Percentiles rank a stretch among this genome's conserved stretches.
Conservation (phyloP, 352 stramenopile species). For the Phytopythium boreale region DNA sequence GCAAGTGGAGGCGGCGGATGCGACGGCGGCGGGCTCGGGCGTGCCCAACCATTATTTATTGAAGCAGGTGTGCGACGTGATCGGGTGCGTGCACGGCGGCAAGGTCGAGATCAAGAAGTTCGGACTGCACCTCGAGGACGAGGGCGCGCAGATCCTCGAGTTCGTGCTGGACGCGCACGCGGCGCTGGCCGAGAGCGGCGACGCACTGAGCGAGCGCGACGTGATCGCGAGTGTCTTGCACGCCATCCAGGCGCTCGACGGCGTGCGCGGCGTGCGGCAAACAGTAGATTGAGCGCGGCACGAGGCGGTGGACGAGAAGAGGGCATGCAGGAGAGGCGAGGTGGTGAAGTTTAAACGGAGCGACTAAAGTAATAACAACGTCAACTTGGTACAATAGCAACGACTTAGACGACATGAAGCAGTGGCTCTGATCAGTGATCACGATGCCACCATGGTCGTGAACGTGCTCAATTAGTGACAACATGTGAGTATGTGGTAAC, state of each 20-base stretch:
- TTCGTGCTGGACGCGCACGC: conserved; percentile 62
- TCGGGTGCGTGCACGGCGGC: conserved; percentile 48
- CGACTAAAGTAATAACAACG: not conserved
- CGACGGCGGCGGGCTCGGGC: conserved; percentile 28
- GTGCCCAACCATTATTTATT: conserved; percentile 86
- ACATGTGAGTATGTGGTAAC: no score
- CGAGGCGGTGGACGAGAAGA: not conserved
- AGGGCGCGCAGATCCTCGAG: conserved; percentile 69
- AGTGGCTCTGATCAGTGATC: no score
- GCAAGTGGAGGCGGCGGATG: conserved; percentile 63
- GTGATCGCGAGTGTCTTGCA: conserved; percentile 31
- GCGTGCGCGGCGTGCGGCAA: conserved; percentile 34
- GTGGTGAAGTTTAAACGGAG: not conserved
- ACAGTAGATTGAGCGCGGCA: not conserved
- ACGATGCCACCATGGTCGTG: no score
- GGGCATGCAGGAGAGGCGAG: not conserved
- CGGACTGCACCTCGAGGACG: conserved; percentile 67
- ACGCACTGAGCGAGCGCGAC: conserved; percentile 10
- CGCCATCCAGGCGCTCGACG: conserved; percentile 40
- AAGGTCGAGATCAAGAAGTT: conserved; percentile 83
- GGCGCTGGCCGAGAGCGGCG: conserved; percentile 18
- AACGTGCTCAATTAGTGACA: no score
- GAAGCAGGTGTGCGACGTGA: conserved; percentile 81
- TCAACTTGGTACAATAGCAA: conserved; percentile 1
- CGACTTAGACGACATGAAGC: not conserved